Conservation (phyloP, 805 yeast species). For the Starmerella kuoi region DNA sequence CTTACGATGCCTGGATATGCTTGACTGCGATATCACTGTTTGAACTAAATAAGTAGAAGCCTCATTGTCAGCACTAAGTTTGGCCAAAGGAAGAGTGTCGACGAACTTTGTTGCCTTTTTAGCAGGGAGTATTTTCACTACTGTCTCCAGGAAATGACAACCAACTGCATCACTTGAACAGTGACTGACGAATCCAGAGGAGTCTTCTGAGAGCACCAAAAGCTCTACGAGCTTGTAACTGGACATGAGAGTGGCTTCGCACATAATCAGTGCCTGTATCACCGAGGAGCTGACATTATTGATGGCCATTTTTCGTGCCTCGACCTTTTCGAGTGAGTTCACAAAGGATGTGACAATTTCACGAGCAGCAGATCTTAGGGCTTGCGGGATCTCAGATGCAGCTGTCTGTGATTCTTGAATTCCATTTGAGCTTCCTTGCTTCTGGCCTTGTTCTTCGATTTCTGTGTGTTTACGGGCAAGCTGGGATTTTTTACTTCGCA, state of each 20-base stretch:
- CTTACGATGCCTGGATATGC: conserved; percentile 11
- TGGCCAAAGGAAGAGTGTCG: conserved; percentile 50
- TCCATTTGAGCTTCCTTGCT: conserved; percentile 21
- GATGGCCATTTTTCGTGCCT: conserved; percentile 61
- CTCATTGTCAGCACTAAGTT: conserved; percentile 55
- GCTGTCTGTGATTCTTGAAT: conserved; percentile 40
- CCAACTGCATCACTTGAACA: conserved; percentile 83
- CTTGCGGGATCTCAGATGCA: conserved; percentile 27
- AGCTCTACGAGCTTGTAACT: conserved; percentile 10
- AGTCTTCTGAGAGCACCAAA: conserved; percentile 32
- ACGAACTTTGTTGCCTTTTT: conserved; percentile 62
- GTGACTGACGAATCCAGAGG: conserved; percentile 61
- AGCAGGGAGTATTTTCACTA: conserved; percentile 51
- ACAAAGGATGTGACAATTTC: conserved; percentile 26
- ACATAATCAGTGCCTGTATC: conserved; percentile 27
- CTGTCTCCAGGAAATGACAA: conserved; percentile 74
- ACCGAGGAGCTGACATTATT: conserved; percentile 83
- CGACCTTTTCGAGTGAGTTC: conserved; percentile 31
- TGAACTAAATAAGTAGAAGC: conserved; percentile 72
- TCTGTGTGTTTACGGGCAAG: conserved; percentile 56
- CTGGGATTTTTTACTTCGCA: conserved; percentile 75
- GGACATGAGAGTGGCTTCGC: conserved; percentile 12
- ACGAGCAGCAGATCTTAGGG: conserved; percentile 27
- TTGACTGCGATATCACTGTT: conserved; percentile 38
- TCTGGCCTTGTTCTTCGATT: conserved; percentile 47